Percentiles rank a stretch among this genome's conserved stretches.
Evolutionary conservation across 495 filamentous ascomycete genomes (phyloP).

Genomic region (Hypoxylon rickii): DNA sequence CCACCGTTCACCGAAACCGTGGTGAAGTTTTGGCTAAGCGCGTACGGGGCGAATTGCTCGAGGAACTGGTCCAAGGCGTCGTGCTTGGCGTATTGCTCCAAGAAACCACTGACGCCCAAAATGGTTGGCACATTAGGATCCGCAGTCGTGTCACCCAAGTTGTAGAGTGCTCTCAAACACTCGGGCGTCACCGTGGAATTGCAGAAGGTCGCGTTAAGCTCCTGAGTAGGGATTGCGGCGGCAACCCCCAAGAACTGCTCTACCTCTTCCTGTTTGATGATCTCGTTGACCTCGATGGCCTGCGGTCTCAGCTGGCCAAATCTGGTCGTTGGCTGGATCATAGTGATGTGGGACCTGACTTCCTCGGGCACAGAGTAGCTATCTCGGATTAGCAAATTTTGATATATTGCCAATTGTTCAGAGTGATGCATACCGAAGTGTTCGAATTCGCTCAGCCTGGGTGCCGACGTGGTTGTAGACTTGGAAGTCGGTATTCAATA

Average conservation of each 20-base stretch:
- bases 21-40: slow-evolving; percentile 61
- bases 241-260: slow-evolving; percentile 5
- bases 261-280: slow-evolving; percentile 24
- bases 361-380: slow-evolving; percentile 66
- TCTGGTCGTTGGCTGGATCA: slow-evolving; percentile 69
- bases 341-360: slow-evolving; percentile 62
- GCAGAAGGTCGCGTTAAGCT: slow-evolving; percentile 45
- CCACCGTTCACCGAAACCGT: slow-evolving; percentile 66
- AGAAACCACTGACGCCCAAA: slow-evolving; percentile 53
- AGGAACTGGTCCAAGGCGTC: slow-evolving; percentile 60
- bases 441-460: slow-evolving; percentile 50
- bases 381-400: slow-evolving; percentile 19
- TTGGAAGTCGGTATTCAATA: slow-evolving; percentile 61
- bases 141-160: slow-evolving; percentile 57
- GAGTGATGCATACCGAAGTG: slow-evolving; percentile 39
- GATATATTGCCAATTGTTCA: slow-evolving; percentile 9
- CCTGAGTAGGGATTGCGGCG: slow-evolving; percentile 22
- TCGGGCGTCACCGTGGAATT: slow-evolving; percentile 57
- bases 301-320: slow-evolving; percentile 47
- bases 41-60: slow-evolving; percentile 51
- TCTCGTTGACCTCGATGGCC: slow-evolving; percentile 5
- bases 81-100: slow-evolving; percentile 64
- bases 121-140: slow-evolving; percentile 52
- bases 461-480: slow-evolving; percentile 50
- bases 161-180: slow-evolving; percentile 65